Evolutionary conservation across 345 rosid species (phyloP).

Genomic region (Salix suchowensis): DNA sequence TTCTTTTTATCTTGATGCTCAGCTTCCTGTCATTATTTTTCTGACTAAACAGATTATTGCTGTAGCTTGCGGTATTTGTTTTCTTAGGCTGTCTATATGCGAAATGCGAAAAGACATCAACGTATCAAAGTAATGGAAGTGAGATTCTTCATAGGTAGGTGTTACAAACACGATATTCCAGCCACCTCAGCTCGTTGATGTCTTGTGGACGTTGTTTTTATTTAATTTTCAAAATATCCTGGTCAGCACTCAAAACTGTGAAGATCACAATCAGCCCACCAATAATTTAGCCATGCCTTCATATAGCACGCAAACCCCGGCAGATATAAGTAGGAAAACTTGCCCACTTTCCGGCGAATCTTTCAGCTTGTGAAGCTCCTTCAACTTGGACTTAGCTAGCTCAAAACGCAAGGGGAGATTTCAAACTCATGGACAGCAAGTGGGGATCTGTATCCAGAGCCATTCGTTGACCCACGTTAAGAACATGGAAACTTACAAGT

Average conservation of each 20-base stretch:
- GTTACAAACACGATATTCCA: neutral
- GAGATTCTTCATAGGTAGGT: slow-evolving; percentile 2
- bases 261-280: neutral
- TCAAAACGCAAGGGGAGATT: neutral
- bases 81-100: neutral
- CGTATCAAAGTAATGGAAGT: neutral
- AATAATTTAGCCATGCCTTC: neutral
- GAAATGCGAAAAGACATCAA: neutral
- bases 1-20: too few species aligned
- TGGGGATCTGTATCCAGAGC: neutral
- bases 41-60: too few species aligned
- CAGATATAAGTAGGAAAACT: neutral
- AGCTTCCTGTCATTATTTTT: too few species aligned
- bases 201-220: slow-evolving; percentile 4
- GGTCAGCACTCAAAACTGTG: neutral
- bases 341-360: too few species aligned
- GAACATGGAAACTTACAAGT: slow-evolving; percentile 15
- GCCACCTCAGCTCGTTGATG: neutral
- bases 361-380: too few species aligned
- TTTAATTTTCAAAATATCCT: neutral
- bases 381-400: neutral
- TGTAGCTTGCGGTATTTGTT: neutral
- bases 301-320: neutral
- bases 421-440: neutral
- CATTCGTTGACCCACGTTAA: neutral